Conservation (phyloP, 2,329 filamentous ascomycete species). For the Clarireedia paspali region DNA sequence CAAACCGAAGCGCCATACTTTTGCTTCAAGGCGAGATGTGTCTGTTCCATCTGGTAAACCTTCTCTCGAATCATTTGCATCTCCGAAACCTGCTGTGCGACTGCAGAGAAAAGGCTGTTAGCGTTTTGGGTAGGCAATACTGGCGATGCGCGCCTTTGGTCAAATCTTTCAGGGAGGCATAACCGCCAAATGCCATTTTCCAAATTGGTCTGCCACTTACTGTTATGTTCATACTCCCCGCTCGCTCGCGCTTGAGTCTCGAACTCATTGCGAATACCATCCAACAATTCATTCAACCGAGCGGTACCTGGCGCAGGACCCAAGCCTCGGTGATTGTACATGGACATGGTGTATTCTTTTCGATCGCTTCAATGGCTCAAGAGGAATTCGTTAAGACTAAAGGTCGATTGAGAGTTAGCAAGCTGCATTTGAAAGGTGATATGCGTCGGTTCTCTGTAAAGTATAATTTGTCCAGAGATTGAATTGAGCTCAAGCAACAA, state of each 20-base stretch:
- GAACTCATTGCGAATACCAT: slow-evolving; percentile 85
- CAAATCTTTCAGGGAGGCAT: too few relatives aligned
- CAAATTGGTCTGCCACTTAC: slow-evolving; percentile 49
- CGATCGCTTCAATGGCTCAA: neutral
- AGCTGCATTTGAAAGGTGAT: neutral
- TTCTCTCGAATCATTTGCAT: slow-evolving; percentile 92
- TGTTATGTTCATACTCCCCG: slow-evolving; percentile 86
- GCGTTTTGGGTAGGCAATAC: neutral
- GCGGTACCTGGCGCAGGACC: slow-evolving; percentile 55
- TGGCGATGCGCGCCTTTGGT: too few relatives aligned
- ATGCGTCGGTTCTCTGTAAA: neutral
- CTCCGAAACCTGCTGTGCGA: slow-evolving; percentile 84
- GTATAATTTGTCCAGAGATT: neutral
- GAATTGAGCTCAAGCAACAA: too few relatives aligned
- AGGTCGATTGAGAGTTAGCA: neutral
- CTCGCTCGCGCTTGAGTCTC: slow-evolving; percentile 74
- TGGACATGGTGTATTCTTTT: slow-evolving; percentile 44
- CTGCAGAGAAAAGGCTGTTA: slow-evolving; percentile 38
- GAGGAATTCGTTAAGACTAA: neutral
- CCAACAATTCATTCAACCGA: slow-evolving; percentile 84
- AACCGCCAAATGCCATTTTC: too few relatives aligned
- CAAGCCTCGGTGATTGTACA: slow-evolving; percentile 90
- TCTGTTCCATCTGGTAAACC: slow-evolving; percentile 87
- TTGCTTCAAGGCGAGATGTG: slow-evolving; percentile 78
- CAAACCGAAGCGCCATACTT: slow-evolving; percentile 55